Evolutionary conservation across 371 early-diverging fungal genomes (phyloP), one percentile per base, ranked within the genome.

Genomic region (Mucor sp.): DNA sequence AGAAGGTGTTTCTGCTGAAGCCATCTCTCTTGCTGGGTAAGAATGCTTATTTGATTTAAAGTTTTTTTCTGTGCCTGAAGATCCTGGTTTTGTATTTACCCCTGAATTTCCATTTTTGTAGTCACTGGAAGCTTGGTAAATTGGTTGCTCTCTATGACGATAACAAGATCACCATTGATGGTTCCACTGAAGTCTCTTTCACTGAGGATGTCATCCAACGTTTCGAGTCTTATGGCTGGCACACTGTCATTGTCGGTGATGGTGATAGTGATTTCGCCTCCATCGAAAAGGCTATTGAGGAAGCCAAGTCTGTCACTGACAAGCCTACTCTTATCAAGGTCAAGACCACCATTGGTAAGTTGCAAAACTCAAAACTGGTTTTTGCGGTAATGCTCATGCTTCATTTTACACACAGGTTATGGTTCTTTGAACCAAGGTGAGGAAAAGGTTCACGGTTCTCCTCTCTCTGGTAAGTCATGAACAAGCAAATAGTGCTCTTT

Each of bases 1-100:
- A 82, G 99, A 99, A 85, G 99, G 99, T 84, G 95, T 99, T 25
- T 82, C 93, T 43, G 88, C 94, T 43, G 99, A 99, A 82, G 97
- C 99, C n/a, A 87, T 89, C 71, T 96, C 99, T 8, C 87, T 99
- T 66, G 99, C 99, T 57, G 99, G 99, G 89, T 93, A 88, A 78
- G 30, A 35, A 35, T 77, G 41, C 41, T 41, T 41, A 41, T 41
- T 41, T 41, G 17, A 41, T 41, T 41, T 41, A 41, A 6, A 41
- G 41, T 66, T 55, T 23, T 19, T 41, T 28, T 39, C 48, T 37
- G 28, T 23, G 21, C 57, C 33, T 57, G 41, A 58, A 25, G 50
- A 44, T 61, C 53, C 53, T 53, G 2, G 14, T n/a, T n/a, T n/a
- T n/a, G n/a, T 27, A 53, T 27, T 53, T 41, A 58, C 30, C 37